Evolutionary conservation across 1,284 basidiomycete species (phyloP).

Genomic region (Farysia itapuensis): DNA sequence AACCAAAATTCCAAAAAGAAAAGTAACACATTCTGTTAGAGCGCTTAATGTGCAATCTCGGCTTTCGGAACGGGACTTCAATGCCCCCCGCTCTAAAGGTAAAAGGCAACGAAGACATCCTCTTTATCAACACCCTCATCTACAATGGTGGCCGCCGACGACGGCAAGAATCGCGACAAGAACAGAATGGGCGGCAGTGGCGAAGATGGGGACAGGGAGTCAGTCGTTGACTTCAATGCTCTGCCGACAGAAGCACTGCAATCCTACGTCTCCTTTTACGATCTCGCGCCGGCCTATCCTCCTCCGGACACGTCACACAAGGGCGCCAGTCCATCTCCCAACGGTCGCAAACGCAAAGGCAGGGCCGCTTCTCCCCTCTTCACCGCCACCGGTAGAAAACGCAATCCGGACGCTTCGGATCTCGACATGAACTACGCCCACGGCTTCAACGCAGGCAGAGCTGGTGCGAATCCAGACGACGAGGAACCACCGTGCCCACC

Average conservation of each 20-base stretch:
- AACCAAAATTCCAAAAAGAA: no score
- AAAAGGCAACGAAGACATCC: no score
- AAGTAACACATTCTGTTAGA: no score
- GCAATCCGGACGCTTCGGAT: slow-evolving; percentile 12
- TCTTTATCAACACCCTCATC: no score
- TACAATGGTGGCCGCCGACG: slow-evolving; percentile 1
- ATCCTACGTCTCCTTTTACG: slow-evolving; percentile 44
- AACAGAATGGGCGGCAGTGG: slow-evolving; percentile 1
- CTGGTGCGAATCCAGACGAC: slow-evolving; percentile 7
- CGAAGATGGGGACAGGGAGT: slow-evolving; percentile 6
- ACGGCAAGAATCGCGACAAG: slow-evolving; percentile 3
- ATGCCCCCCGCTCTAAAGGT: no score
- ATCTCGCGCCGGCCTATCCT: slow-evolving; percentile 41
- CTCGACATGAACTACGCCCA: slow-evolving; percentile 11
- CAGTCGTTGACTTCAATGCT: slow-evolving; percentile 41
- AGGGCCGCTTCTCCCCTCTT: slow-evolving; percentile 11
- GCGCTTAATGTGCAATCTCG: no score
- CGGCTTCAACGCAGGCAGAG: slow-evolving; percentile 3
- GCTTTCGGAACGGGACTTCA: no score
- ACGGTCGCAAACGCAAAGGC: slow-evolving; percentile 22
- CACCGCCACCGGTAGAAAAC: slow-evolving; percentile 13
- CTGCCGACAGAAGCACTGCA: slow-evolving; percentile 38
- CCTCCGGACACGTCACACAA: slow-evolving; percentile 27
- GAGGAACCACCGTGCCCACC: slow-evolving; percentile 40
- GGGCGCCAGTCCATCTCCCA: slow-evolving; percentile 5